Evolutionary conservation across 148 eudicot species (phyloP), one percentile per base, ranked within the genome.

Genomic region (Amaranthus hypochondriacus): DNA sequence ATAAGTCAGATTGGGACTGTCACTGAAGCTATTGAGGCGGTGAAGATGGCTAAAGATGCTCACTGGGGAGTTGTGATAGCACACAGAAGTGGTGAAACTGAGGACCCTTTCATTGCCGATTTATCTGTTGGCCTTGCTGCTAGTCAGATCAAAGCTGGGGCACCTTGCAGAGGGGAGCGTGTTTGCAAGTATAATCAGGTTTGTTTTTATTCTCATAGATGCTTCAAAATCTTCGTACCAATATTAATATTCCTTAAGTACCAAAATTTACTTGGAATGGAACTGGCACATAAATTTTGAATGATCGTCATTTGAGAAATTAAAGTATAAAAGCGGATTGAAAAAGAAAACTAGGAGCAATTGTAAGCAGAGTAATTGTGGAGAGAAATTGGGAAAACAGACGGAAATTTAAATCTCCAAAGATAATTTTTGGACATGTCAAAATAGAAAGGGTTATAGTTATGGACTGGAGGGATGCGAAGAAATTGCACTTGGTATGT

Each of bases 161-260:
- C 98, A 46, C 98, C 97, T 54, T 90, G 96, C 82, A 86, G 98
- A 78, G 98, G 97, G 71, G 98, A 95, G 85, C 92, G 97, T 56
- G 74, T 95, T 18, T 89, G 93, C 75, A 95, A 95, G 81, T 95
- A 95, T 79, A 95, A 95, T 80, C 98, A 95, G 98, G 98, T 94
- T 55, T 56, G 62, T 66, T 61, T 57, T 58, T n/a, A 54, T 18
- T 21, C 50, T 14, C 12, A 57, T 21, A 62, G n/a, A 14, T 68
- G 57, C 15, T 46, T 12, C 18, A n/a, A 46, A 62, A 14, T 53
- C 47, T 28, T 28, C 39, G 39, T 28, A 28, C 39, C 39, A 28
- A 28, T 28, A 28, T 28, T 28, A 28, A 28, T 28, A 28, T 28
- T 28, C 39, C 39, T 28, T 28, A 1, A 28, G 39, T 28, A 28